Evolutionary conservation across 208 protist genomes (phyloP).

Genomic region (Trypanosoma congolense): DNA sequence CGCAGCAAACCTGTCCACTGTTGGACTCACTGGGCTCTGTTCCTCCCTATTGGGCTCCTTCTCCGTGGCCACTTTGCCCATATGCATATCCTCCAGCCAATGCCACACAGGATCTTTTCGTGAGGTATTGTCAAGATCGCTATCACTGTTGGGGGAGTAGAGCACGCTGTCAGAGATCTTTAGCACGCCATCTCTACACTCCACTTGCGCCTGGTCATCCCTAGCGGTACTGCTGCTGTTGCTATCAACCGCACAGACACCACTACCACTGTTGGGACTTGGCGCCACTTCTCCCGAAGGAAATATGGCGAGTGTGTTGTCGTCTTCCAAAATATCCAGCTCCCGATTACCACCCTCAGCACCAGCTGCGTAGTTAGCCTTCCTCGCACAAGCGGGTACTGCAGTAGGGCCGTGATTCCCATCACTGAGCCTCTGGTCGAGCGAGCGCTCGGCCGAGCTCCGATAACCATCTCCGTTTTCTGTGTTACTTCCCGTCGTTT

Average conservation of each 20-base stretch:
- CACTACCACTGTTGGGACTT: neutral
- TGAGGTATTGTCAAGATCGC: neutral
- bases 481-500: neutral
- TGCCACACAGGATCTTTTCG: neutral
- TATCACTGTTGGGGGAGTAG: neutral
- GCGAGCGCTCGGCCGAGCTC: slow-evolving; percentile 27
- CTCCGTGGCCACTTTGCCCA: neutral
- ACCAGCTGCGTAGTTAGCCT: neutral
- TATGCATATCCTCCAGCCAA: neutral
- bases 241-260: neutral
- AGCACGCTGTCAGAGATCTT: neutral
- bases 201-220: neutral
- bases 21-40: neutral
- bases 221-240: neutral
- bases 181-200: neutral
- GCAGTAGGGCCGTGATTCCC: neutral
- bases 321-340: neutral
- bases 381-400: neutral
- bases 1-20: neutral
- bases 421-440: neutral
- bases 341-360: neutral
- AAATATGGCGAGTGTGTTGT: neutral
- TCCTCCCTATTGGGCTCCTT: neutral
- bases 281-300: neutral
- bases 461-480: slow-evolving; percentile 32